Base-by-base conservation (phyloP, 1,139 yeast genomes). In the Sugiyamaella neomexicana region DNA sequence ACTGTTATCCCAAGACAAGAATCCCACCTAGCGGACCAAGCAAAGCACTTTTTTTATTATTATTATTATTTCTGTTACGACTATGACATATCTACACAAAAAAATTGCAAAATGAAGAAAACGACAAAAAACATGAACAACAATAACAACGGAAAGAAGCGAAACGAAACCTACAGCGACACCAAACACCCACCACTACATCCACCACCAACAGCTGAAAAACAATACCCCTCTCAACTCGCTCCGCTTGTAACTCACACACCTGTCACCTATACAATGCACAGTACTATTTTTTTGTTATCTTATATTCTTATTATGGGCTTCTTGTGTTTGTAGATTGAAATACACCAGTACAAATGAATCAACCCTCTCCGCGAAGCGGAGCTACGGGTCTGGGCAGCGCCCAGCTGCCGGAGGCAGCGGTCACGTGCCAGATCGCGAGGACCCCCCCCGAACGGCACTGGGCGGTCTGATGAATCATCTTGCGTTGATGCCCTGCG, bases 401-500 rank as follows among this genome's bases (percentile, higher is more conserved):
- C 34, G 34, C 34, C 34, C 34, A 29, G 34, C 34, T 9, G 34
- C 34, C 34, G 34, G 34, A 29, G 34, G 34, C 34, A 12, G n/a
- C n/a, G n/a, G n/a, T n/a, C n/a, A n/a, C n/a, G n/a, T n/a, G n/a
- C n/a, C n/a, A n/a, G n/a, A n/a, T n/a, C n/a, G n/a, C n/a, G n/a
- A n/a, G n/a, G n/a, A n/a, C n/a, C n/a, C n/a, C n/a, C n/a, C n/a
- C 39, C 17, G 16, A 2, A 12, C 37, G 31, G 31, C 17, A 5
- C n/a, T 25, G 17, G 29, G 47, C 42, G 49, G 49, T 42, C 10
- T 13, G 49, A 36, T 45, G 49, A 45, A 36, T 45, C 49, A 45
- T 45, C 49, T 36, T 45, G 49, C 49, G 40, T 45, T 10, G 12
- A 39, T 10, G 15, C 43, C 27, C 34, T 5, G n/a, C n/a, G n/a